Percentiles rank a stretch among this genome's conserved stretches.
Evolutionary conservation across 306 rosid genomes (phyloP).

Genomic region (Malus orientalis): DNA sequence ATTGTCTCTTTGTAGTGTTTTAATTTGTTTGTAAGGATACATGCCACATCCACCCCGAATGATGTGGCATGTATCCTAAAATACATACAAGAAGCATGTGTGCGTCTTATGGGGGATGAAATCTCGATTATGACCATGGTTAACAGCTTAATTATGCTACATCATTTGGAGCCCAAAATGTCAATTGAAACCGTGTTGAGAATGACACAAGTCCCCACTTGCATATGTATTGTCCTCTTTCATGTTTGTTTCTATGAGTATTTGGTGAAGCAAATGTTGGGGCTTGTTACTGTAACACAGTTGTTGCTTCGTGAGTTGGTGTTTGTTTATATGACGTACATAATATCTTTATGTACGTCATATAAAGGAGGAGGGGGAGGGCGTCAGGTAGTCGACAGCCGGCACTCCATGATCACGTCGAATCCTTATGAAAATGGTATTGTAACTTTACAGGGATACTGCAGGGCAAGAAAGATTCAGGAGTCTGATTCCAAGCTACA

Average conservation of each 20-base stretch:
- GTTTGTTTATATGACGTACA: not conserved
- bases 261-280: not conserved
- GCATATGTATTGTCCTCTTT: not conserved
- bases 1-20: not conserved
- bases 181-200: not conserved
- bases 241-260: not conserved
- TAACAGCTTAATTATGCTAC: not conserved
- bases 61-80: not conserved
- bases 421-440: not conserved
- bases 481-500: slow-evolving; percentile 98
- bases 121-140: not conserved
- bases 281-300: not conserved
- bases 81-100: not conserved
- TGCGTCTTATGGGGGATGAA: not conserved
- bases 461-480: slow-evolving; percentile 99
- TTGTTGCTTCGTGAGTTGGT: not conserved
- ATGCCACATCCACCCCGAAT: no score
- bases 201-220: not conserved
- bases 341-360: not conserved
- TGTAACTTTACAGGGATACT: slow-evolving; percentile 69
- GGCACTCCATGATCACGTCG: no score
- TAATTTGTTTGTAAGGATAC: no score
- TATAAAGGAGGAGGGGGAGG: no score
- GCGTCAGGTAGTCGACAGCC: no score
- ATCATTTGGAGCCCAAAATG: not conserved